Conservation (phyloP, 306 rosid species). For the Begonia loranthoides region DNA sequence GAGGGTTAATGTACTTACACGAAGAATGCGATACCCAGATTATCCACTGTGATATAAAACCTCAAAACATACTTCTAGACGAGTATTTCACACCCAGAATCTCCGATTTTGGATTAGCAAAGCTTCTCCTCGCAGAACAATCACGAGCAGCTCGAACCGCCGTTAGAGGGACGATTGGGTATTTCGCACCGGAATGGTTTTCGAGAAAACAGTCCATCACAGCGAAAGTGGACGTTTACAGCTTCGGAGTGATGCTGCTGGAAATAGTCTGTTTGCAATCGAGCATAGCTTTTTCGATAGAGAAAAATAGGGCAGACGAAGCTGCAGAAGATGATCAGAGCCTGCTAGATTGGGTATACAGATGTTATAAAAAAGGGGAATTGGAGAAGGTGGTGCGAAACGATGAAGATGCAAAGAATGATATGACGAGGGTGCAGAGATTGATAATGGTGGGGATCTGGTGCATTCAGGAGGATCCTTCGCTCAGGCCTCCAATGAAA, state of each 20-base stretch:
- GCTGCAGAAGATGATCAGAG: too few relatives aligned
- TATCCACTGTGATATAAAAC: slow-evolving; percentile 21
- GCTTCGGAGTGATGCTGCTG: slow-evolving; percentile 10
- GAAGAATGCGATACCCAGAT: slow-evolving; percentile 26
- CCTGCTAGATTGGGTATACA: too few relatives aligned
- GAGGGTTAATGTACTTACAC: slow-evolving; percentile 22
- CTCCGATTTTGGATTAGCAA: slow-evolving; percentile 22
- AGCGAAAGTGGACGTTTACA: slow-evolving; percentile 12
- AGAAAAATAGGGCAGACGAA: neutral
- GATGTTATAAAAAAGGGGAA: too few relatives aligned
- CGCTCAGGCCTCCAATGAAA: slow-evolving; percentile 16
- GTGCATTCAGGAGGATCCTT: slow-evolving; percentile 19
- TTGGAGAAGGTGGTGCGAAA: too few relatives aligned
- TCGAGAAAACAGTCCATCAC: slow-evolving; percentile 2
- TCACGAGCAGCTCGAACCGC: slow-evolving; percentile 7
- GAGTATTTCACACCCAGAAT: slow-evolving; percentile 8
- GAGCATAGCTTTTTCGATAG: slow-evolving; percentile 1
- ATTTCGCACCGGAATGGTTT: slow-evolving; percentile 18
- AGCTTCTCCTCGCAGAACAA: slow-evolving; percentile 17
- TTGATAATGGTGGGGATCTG: slow-evolving; percentile 14
- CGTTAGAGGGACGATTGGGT: slow-evolving; percentile 22
- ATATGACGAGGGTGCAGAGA: slow-evolving; percentile 12
- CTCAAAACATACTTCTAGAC: slow-evolving; percentile 13
- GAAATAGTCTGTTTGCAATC: slow-evolving; percentile 11
- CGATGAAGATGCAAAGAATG: slow-evolving; percentile 7